These are phyloP conservation scores for Phytopythium ostracodes DNA, from an alignment of 352 stramenopile species.

Conservation along the genomic window DNA sequence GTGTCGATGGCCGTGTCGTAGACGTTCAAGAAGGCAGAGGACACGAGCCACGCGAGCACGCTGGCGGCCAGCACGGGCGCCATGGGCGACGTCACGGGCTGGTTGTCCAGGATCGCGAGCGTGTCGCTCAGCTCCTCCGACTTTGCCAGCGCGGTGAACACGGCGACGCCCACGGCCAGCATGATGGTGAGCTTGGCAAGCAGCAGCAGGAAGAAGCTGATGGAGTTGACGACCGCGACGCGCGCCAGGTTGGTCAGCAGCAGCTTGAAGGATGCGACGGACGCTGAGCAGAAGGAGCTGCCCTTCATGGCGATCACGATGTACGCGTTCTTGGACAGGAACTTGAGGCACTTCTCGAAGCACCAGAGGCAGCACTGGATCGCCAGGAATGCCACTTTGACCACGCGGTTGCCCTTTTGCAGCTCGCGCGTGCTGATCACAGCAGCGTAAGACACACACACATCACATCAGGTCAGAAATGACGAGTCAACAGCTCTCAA, in stretches of 20 bases:
- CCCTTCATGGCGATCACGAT: constrained; percentile 85
- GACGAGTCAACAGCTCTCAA: not conserved
- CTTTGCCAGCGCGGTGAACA: constrained; percentile 47
- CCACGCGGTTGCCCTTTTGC: constrained; percentile 62
- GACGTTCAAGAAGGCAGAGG: constrained; percentile 89
- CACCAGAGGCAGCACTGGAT: constrained; percentile 94
- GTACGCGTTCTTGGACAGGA: constrained; percentile 97
- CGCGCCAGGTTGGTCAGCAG: constrained; percentile 92
- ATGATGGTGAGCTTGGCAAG: constrained; percentile 91
- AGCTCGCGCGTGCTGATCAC: constrained; percentile 70
- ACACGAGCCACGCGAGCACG: constrained; percentile 88
- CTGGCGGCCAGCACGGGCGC: constrained; percentile 86
- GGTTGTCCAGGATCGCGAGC: constrained; percentile 57
- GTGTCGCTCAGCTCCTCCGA: constrained; percentile 19
- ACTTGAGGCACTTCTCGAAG: constrained; percentile 95
- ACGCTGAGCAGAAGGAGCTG: constrained; percentile 83
- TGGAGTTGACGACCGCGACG: constrained; percentile 87
- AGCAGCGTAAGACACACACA: not conserved
- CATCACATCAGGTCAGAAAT: not conserved
- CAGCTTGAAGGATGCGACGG: constrained; percentile 92
- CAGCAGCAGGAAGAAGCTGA: constrained; percentile 93
- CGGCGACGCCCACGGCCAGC: constrained; percentile 28
- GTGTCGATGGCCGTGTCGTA: constrained; percentile 95
- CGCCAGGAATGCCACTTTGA: constrained; percentile 80
- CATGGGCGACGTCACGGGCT: constrained; percentile 83